Percentiles rank a stretch among this genome's conserved stretches.
Evolutionary conservation across 2,329 filamentous ascomycete species (phyloP).

Genomic region (Zymoseptoria tritici): DNA sequence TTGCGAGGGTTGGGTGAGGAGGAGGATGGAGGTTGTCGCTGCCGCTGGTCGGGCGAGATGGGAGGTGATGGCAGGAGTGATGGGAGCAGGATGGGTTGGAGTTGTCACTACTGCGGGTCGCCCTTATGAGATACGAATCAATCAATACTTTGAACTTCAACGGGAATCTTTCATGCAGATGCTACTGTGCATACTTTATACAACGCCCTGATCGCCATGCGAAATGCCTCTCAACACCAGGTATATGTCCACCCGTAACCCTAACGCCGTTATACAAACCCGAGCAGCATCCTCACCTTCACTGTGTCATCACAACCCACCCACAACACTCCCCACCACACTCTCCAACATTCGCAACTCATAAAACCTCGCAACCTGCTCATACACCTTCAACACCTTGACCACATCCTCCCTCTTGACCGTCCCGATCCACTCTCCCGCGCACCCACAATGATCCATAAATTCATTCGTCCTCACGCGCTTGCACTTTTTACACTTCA

Average conservation of each 20-base stretch:
- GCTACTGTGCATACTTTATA: not conserved
- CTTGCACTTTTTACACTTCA: conserved; percentile 70
- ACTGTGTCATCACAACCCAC: conserved; percentile 1
- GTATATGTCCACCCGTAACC: not conserved
- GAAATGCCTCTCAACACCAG: not conserved
- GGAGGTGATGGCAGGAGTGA: too few species aligned
- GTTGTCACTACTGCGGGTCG: not conserved
- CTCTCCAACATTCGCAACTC: conserved; percentile 71
- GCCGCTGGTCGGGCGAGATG: not conserved
- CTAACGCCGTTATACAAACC: not conserved
- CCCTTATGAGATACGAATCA: not conserved
- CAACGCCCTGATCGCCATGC: not conserved
- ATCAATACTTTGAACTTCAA: not conserved
- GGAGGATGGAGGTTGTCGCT: too few species aligned
- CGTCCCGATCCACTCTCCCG: conserved; percentile 72
- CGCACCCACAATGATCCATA: conserved; percentile 93
- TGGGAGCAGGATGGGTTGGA: too few species aligned
- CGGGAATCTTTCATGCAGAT: not conserved
- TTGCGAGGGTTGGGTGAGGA: too few species aligned
- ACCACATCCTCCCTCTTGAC: conserved; percentile 60
- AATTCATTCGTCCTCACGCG: conserved; percentile 77
- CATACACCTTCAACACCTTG: conserved; percentile 60
- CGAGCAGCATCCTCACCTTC: not conserved
- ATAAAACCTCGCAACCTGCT: conserved; percentile 69
- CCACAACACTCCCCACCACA: conserved; percentile 46